Percentiles rank a stretch among this genome's conserved stretches.
Evolutionary conservation across 352 stramenopile genomes (phyloP).

Genomic region (Globisporangium cystogenes): DNA sequence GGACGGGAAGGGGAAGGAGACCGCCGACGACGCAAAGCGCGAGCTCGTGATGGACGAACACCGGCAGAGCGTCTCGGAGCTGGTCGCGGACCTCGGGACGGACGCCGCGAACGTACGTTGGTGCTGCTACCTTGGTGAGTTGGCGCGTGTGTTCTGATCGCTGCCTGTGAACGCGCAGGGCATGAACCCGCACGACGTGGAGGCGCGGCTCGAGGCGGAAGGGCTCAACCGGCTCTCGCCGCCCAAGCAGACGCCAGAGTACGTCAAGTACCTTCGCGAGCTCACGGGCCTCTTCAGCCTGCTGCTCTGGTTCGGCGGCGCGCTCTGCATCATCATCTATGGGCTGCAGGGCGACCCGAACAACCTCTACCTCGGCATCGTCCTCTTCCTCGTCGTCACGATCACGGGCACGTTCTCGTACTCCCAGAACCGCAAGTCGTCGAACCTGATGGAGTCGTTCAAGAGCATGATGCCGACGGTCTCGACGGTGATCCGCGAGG

Average conservation of each 20-base stretch:
- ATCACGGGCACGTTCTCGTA: slow-evolving; percentile 56
- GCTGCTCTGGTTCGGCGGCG: slow-evolving; percentile 38
- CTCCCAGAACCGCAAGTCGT: slow-evolving; percentile 70
- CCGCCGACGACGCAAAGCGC: slow-evolving; percentile 24
- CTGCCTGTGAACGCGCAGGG: slow-evolving; percentile 24
- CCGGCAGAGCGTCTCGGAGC: slow-evolving; percentile 38
- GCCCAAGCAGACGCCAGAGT: slow-evolving; percentile 45
- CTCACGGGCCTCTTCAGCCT: slow-evolving; percentile 55
- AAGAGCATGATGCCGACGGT: slow-evolving; percentile 85
- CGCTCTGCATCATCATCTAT: slow-evolving; percentile 50
- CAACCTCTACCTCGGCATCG: slow-evolving; percentile 45
- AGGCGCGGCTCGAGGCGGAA: slow-evolving; percentile 41
- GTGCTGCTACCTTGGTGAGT: no score
- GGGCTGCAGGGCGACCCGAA: slow-evolving; percentile 39
- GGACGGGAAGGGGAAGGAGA: slow-evolving; percentile 32
- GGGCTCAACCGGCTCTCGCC: slow-evolving; percentile 46
- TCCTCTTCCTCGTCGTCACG: slow-evolving; percentile 38
- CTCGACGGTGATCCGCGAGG: slow-evolving; percentile 67
- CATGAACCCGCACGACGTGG: slow-evolving; percentile 40
- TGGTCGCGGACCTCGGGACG: slow-evolving; percentile 37
- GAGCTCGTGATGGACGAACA: slow-evolving; percentile 51
- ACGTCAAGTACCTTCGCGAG: slow-evolving; percentile 49
- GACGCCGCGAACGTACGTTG: slow-evolving; percentile 42
- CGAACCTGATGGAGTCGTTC: slow-evolving; percentile 82
- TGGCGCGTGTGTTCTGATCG: neutral